phyloP scores from a whole-genome alignment of 176 grass and related monocot species.

The Typha latifolia region DNA sequence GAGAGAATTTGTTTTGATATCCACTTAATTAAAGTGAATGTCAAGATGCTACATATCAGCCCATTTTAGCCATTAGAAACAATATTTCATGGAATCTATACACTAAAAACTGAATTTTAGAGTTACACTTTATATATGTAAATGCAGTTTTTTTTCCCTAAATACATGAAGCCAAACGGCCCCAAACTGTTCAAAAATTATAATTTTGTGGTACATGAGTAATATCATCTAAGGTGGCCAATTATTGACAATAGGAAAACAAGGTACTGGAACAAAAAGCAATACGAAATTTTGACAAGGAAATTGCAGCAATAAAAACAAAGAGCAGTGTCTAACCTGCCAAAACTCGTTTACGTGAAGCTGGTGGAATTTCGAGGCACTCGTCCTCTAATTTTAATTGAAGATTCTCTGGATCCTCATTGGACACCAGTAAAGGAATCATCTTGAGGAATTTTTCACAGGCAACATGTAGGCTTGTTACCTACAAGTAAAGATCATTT shows the following conservation, averaged over 20 bases:
- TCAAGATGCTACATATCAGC: too few relatives aligned
- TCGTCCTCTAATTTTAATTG: constrained; percentile 66
- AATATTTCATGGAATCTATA: too few relatives aligned
- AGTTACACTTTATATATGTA: too few relatives aligned
- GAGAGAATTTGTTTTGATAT: too few relatives aligned
- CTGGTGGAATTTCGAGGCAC: constrained; percentile 61
- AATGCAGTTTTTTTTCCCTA: too few relatives aligned
- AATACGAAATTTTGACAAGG: too few relatives aligned
- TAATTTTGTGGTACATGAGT: not conserved
- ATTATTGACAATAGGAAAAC: not conserved
- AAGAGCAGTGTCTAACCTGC: constrained; percentile 39
- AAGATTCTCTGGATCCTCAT: constrained; percentile 36
- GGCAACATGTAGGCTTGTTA: constrained; percentile 58
- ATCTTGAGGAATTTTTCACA: constrained; percentile 57
- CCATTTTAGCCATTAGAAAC: too few relatives aligned
- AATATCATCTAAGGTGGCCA: constrained; percentile 5
- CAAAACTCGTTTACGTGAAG: constrained; percentile 55
- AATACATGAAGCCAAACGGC: too few relatives aligned
- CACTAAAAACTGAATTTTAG: too few relatives aligned
- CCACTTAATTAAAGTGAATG: too few relatives aligned
- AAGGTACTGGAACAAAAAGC: too few relatives aligned
- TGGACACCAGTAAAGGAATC: constrained; percentile 51
- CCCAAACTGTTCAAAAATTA: too few relatives aligned
- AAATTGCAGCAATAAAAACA: not conserved
- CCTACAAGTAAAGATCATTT: constrained; percentile 23